A percentile compares a stretch with the other conserved stretches of the same genome.
These are phyloP conservation scores for Globisporangium takayamanum DNA, from an alignment of 352 stramenopile genomes.

Conservation along the genomic window DNA sequence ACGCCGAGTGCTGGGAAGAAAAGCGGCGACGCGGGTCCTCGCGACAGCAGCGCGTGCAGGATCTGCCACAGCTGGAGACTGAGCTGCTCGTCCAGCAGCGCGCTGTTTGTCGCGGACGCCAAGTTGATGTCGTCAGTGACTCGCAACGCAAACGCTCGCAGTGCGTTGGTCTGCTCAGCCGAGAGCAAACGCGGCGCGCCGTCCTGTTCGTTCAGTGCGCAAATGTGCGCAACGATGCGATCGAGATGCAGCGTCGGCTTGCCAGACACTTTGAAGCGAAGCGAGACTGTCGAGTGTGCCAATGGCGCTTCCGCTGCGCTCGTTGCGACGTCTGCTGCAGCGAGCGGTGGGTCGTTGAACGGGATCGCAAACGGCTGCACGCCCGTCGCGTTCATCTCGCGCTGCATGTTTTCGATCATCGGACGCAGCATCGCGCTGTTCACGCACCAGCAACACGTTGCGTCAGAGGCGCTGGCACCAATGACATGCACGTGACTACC, in stretches of 20 bases:
- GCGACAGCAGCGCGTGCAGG: slow-evolving; percentile 35
- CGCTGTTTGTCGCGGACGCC: slow-evolving; percentile 7
- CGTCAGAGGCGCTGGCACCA: not conserved
- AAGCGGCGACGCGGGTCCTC: slow-evolving; percentile 23
- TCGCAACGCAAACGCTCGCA: slow-evolving; percentile 23
- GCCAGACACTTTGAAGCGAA: slow-evolving; percentile 52
- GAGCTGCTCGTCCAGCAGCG: no score
- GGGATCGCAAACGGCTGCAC: slow-evolving; percentile 58
- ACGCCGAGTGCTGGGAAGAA: slow-evolving; percentile 57
- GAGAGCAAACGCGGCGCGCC: slow-evolving; percentile 15
- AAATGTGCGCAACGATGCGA: slow-evolving; percentile 37
- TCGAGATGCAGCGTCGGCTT: slow-evolving; percentile 40
- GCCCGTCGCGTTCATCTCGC: slow-evolving; percentile 52
- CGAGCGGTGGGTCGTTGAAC: slow-evolving; percentile 57
- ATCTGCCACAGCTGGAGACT: slow-evolving; percentile 30
- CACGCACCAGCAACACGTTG: slow-evolving; percentile 7
- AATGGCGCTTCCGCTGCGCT: not conserved
- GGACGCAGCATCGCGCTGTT: slow-evolving; percentile 68
- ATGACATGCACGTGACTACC: not conserved
- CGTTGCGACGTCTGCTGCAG: not conserved
- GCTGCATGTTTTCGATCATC: slow-evolving; percentile 82
- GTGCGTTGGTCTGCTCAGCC: slow-evolving; percentile 20
- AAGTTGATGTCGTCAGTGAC: slow-evolving; percentile 12
- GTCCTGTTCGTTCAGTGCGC: slow-evolving; percentile 20
- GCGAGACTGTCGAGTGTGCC: slow-evolving; percentile 22